Base-by-base conservation (phyloP, 2,329 filamentous ascomycete species). In the Diplodia corticola region DNA sequence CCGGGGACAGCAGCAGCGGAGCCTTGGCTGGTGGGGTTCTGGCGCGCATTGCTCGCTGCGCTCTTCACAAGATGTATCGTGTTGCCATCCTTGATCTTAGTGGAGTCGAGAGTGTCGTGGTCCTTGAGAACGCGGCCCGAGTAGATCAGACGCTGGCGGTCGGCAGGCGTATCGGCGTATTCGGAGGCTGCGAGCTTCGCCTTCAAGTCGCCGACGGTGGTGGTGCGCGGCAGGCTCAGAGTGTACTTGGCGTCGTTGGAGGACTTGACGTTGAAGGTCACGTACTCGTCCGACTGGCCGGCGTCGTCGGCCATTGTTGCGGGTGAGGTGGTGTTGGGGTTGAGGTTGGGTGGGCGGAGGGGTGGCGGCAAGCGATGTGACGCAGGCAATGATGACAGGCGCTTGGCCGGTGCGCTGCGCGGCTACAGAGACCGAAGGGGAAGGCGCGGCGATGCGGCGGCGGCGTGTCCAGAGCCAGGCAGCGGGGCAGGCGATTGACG, bases 241-340 rank as follows among this genome's bases (percentile, higher is more conserved):
- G 86, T 89, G 76, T 92, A 93, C 78, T 91, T 92, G 77, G 87
- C 88, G 76, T 97, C 93, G 73, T 89, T 90, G n/a, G 92, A 93
- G n/a, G 92, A 91, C 84, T 98, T 99, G 80, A 99, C 89, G 82
- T 93, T 95, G 87, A 99, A 98, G 78, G 91, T 96, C 81, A 99
- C 82, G 73, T 93, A 89, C 74, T 89, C 82, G 75, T 93, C 91
- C 65, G 82, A 77, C n/a, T 82, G 76, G 71, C 83, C 78, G 72
- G 82, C 78, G 75, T 85, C 86, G 78, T 91, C 89, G 76, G 89
- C 85, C 89, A 91, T 91, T 74, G 66, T 69, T 74, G 67, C 70
- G 37, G 49, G 63, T 44, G 28, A 66, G 55, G 48, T 46, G 54
- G 63, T 40, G 54, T 50, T 50, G 64, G 37, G 53, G 64, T 33